A percentile compares a stretch with the other conserved stretches of the same genome.
phyloP scores from a whole-genome alignment of 2,329 filamentous ascomycete species.

The Rhinocladiella similis region DNA sequence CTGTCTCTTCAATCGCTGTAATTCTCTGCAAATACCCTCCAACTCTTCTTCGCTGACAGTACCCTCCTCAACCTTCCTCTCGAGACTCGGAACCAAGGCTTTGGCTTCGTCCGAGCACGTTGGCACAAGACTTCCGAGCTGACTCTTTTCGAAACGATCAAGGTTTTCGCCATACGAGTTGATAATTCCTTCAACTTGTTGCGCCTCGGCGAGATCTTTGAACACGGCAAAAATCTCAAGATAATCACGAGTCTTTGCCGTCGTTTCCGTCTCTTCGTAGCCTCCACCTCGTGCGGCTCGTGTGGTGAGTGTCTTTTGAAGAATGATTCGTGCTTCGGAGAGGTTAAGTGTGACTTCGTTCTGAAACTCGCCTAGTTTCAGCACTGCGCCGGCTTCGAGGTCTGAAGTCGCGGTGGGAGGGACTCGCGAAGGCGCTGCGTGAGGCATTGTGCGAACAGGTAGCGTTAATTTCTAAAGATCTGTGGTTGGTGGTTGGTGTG shows the following conservation, averaged over 20 bases:
- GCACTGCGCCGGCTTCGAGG: conserved; percentile 78
- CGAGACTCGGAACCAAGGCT: conserved; percentile 85
- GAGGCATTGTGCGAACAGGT: conserved; percentile 14
- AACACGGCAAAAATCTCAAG: conserved; percentile 93
- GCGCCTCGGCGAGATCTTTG: conserved; percentile 90
- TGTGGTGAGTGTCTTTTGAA: conserved; percentile 83
- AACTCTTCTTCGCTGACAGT: conserved; percentile 69
- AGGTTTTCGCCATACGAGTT: conserved; percentile 72
- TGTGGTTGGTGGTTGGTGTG: no score
- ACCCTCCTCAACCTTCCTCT: conserved; percentile 72
- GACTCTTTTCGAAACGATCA: conserved; percentile 85
- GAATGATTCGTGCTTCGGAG: conserved; percentile 86
- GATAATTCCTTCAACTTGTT: conserved; percentile 87
- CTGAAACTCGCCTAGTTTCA: conserved; percentile 91
- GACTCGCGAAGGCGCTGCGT: conserved; percentile 29
- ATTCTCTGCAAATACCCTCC: conserved; percentile 84
- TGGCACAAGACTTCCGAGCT: conserved; percentile 81
- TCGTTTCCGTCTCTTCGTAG: conserved; percentile 50
- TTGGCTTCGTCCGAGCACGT: conserved; percentile 94
- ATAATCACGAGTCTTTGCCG: conserved; percentile 87
- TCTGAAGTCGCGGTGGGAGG: conserved; percentile 62
- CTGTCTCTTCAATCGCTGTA: conserved; percentile 67
- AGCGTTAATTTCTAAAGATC: no score
- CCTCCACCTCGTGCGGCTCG: conserved; percentile 40
- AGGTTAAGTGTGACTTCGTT: conserved; percentile 88